Evolutionary conservation across 192 early-diverging fungal species (phyloP).

Genomic region (Thamnidium elegans): DNA sequence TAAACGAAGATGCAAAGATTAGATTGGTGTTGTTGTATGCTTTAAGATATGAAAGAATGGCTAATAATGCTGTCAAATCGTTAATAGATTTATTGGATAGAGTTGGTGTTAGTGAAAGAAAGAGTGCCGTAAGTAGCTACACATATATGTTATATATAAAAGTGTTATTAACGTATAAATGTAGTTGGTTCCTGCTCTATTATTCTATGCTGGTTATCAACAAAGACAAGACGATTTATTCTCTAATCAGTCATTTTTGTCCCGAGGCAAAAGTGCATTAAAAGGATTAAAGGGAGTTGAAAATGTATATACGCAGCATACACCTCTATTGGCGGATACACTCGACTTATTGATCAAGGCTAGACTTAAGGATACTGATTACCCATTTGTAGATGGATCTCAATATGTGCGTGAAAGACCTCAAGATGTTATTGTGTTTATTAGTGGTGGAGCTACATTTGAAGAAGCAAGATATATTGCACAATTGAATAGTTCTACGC

Average conservation of each 20-base stretch:
- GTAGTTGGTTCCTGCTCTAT: slow-evolving; percentile 64
- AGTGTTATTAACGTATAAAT: background rate
- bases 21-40: slow-evolving; percentile 84
- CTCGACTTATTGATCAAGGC: slow-evolving; percentile 81
- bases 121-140: slow-evolving; percentile 58
- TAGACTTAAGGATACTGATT: slow-evolving; percentile 67
- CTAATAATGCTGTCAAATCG: slow-evolving; percentile 65
- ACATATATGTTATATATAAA: background rate
- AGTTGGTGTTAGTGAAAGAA: slow-evolving; percentile 67
- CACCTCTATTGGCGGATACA: slow-evolving; percentile 77
- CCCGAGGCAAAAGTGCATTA: slow-evolving; percentile 82
- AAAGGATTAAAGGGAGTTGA: slow-evolving; percentile 97
- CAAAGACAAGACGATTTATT: slow-evolving; percentile 89
- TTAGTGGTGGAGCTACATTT: slow-evolving; percentile 93
- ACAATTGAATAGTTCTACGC: slow-evolving; percentile 74
- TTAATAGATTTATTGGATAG: slow-evolving; percentile 74
- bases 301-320: slow-evolving; percentile 98
- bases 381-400: slow-evolving; percentile 73
- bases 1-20: slow-evolving; percentile 74
- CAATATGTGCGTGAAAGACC: slow-evolving; percentile 58
- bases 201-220: slow-evolving; percentile 74
- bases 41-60: slow-evolving; percentile 85
- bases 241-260: slow-evolving; percentile 82
- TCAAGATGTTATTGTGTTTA: slow-evolving; percentile 94
- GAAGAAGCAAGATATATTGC: slow-evolving; percentile 88